Evolutionary conservation across 2,329 filamentous ascomycete species (phyloP), one percentile per base, ranked within the genome.

Genomic region (Aspergillus amoenus): DNA sequence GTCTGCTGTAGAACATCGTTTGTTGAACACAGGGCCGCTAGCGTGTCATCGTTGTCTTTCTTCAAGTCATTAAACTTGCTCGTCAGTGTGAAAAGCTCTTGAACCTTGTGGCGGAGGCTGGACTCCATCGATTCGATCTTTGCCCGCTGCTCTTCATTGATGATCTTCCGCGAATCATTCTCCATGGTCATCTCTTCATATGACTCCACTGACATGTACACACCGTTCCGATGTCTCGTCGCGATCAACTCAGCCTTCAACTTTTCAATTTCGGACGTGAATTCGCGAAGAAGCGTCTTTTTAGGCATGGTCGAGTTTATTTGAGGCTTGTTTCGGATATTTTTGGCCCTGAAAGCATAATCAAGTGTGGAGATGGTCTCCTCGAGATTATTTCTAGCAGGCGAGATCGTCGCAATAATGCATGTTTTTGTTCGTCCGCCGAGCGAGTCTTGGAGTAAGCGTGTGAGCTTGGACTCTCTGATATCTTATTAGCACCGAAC

Each of bases 331-430:
- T 99, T 99, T 49, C 91, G 89, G 68, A 99, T 99, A 66, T 99
- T 97, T 80, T 99, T 99, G 15, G 94, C 94, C 46, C 94, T 86
- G 77, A 97, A 97, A 11, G 94, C 95, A 70, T 99, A 99, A 73
- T 99, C 94, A 2, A 99, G 82, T 0, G 95, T 99, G 0, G 94
- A 97, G 59, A 99, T 97, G 0, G 95, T 99, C 75, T 99, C 94
- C 70, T 99, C 94, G 1, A 99, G 81, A 66, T 97, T 99, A 75
- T 88, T 93, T 74, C 94, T 95, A 7, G 93, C 91, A 1, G 94
- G 93, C 2, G 94, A 97, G 41, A 99, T 84, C 0, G 94, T 99
- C 5, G 94, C 94, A 68, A 99, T 97, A 64, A 99, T 99, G 78
- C 94, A 99, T 0, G 94, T 99, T 72, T 99, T 99, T 1, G 95